Percentiles rank a stretch among this genome's conserved stretches.
These are phyloP conservation scores for Tetracladium maxilliforme DNA, from an alignment of 2,329 filamentous ascomycete genomes.

Conservation along the genomic window DNA sequence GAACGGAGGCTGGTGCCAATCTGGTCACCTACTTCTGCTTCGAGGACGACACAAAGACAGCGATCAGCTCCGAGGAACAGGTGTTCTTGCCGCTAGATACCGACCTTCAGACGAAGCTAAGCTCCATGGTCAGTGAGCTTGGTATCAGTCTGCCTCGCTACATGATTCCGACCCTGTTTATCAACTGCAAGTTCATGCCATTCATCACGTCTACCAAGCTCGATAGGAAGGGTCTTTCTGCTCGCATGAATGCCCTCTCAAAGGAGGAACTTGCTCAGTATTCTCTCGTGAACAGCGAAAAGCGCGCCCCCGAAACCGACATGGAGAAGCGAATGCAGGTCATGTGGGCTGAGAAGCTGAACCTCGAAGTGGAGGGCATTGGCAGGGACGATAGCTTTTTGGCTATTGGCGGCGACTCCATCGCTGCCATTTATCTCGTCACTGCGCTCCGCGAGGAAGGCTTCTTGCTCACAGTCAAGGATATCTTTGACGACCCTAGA, in stretches of 20 bases:
- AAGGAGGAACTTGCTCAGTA: not conserved
- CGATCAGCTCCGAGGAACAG: too few relatives aligned
- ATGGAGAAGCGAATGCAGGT: conserved; percentile 3
- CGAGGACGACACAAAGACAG: too few relatives aligned
- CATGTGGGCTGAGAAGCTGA: conserved; percentile 6
- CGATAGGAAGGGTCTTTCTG: conserved; percentile 6
- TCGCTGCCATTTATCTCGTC: conserved; percentile 37
- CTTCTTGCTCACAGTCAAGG: conserved; percentile 6
- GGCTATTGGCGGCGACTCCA: conserved; percentile 27
- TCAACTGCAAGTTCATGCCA: conserved; percentile 5
- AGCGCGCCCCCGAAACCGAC: too few relatives aligned
- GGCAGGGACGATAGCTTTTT: conserved; percentile 24
- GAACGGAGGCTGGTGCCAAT: too few relatives aligned
- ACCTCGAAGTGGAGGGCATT: conserved; percentile 13
- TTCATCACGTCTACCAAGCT: conserved; percentile 7
- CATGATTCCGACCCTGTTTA: conserved; percentile 7
- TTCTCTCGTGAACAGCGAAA: too few relatives aligned
- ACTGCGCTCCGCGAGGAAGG: conserved; percentile 30
- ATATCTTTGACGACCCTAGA: too few relatives aligned
- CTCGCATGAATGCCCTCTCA: too few relatives aligned
- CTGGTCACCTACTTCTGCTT: too few relatives aligned
- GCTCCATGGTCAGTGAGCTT: too few relatives aligned
- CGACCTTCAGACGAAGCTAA: too few relatives aligned
- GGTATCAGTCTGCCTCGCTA: too few relatives aligned
- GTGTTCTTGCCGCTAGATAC: too few relatives aligned